Percentiles rank a stretch among this genome's conserved stretches.
phyloP scores from a whole-genome alignment of 2,329 filamentous ascomycete species.

The Aspergillus uvarum region DNA sequence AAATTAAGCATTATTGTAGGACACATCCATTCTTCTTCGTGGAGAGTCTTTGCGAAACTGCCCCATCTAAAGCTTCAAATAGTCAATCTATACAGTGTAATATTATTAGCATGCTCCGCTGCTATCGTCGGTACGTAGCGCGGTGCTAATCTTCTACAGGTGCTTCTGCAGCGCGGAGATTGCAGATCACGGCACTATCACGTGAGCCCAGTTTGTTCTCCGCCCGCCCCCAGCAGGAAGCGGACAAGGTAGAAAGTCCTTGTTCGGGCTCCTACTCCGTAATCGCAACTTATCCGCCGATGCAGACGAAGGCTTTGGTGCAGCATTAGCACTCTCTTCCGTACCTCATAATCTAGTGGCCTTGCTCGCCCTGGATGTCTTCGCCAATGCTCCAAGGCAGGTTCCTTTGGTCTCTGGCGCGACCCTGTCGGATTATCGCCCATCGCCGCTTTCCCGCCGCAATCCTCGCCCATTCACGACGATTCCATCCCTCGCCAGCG shows the following conservation, averaged over 20 bases:
- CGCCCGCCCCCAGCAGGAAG: background rate
- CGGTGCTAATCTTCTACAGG: background rate
- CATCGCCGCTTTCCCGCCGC: slow-evolving; percentile 36
- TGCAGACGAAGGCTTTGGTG: slow-evolving; percentile 17
- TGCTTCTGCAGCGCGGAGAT: background rate
- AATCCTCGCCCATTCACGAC: slow-evolving; percentile 26
- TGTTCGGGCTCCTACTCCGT: background rate
- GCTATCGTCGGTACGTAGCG: background rate
- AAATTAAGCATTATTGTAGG: too few species aligned
- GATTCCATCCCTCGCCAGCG: slow-evolving; percentile 34
- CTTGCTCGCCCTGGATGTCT: slow-evolving; percentile 33
- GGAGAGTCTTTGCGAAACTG: too few species aligned
- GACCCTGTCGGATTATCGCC: slow-evolving; percentile 40
- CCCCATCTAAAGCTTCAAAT: too few species aligned
- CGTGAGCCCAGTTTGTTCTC: background rate
- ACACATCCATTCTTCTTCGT: too few species aligned
- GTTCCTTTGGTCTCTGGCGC: slow-evolving; percentile 35
- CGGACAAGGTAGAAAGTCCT: background rate
- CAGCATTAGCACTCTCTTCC: slow-evolving; percentile 19
- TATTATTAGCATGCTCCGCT: background rate
- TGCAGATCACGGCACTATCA: background rate
- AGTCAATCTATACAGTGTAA: too few species aligned
- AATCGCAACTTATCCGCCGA: slow-evolving; percentile 7
- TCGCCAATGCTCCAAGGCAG: slow-evolving; percentile 40
- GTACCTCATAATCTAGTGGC: slow-evolving; percentile 26